These are phyloP conservation scores for Colletotrichum sp. DNA, from an alignment of 2,329 filamentous ascomycete genomes.

Conservation along the genomic window DNA sequence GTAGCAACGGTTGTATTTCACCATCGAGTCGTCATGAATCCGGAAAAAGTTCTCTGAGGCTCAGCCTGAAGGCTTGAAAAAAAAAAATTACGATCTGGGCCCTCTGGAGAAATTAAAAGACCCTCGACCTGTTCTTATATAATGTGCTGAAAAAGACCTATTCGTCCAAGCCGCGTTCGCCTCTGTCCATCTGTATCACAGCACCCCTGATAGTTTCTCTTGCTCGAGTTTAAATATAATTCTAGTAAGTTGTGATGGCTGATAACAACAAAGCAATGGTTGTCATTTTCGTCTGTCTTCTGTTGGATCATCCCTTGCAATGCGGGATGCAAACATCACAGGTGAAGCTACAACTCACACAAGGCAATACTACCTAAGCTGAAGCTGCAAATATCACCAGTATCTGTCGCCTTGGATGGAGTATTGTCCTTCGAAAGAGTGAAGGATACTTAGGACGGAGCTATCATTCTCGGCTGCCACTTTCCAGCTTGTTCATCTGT, in stretches of 20 bases:
- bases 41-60: no score
- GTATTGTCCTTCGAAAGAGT: accelerated
- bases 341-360: background rate
- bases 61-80: no score
- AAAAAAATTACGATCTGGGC: no score
- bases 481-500: accelerated
- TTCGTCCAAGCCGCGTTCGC: background rate
- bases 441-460: accelerated
- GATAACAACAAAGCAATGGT: no score
- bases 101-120: no score
- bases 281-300: no score
- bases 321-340: background rate
- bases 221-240: background rate
- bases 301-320: background rate
- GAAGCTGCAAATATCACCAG: background rate
- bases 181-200: background rate
- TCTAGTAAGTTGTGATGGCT: background rate
- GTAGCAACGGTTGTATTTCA: no score
- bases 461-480: background rate
- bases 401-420: background rate
- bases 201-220: background rate
- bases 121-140: background rate
- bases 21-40: no score
- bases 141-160: background rate
- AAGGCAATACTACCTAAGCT: background rate